Conservation (phyloP, 78 protist genomes). For the Trichosphaerium sp. region DNA sequence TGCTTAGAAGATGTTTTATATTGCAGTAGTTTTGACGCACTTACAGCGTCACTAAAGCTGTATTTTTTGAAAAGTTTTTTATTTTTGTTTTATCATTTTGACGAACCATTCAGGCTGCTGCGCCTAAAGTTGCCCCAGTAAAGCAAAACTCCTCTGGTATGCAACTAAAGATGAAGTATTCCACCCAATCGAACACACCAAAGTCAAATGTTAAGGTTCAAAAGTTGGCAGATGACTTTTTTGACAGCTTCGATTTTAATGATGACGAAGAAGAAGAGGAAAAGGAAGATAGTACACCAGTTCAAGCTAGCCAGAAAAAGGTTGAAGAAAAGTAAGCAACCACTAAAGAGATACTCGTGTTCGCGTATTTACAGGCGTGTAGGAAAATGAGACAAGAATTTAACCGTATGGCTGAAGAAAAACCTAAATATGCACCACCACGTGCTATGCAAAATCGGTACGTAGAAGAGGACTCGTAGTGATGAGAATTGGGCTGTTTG, state of each 20-base stretch:
- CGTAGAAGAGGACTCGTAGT: too few species aligned
- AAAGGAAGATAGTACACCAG: background rate
- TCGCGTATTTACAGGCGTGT: too few species aligned
- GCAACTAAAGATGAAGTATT: background rate
- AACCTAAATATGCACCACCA: too few species aligned
- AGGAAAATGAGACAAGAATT: too few species aligned
- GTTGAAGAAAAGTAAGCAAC: too few species aligned
- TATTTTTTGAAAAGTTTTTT: too few species aligned
- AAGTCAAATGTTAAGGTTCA: background rate
- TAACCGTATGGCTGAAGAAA: too few species aligned
- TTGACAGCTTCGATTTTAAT: background rate
- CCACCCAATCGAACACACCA: background rate
- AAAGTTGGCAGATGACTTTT: background rate
- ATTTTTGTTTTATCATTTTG: too few species aligned
- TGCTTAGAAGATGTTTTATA: background rate
- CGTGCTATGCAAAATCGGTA: too few species aligned
- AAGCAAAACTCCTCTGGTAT: background rate
- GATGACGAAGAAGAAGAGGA: background rate
- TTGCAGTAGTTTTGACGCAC: background rate
- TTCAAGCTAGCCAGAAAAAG: too few species aligned
- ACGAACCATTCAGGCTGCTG: background rate
- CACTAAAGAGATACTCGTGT: too few species aligned
- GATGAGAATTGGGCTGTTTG: too few species aligned
- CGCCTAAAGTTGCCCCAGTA: background rate
- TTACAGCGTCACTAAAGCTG: background rate